These are phyloP conservation scores for Vaccinium vitisidaea DNA, from an alignment of 148 eudicot genomes.

Conservation along the genomic window DNA sequence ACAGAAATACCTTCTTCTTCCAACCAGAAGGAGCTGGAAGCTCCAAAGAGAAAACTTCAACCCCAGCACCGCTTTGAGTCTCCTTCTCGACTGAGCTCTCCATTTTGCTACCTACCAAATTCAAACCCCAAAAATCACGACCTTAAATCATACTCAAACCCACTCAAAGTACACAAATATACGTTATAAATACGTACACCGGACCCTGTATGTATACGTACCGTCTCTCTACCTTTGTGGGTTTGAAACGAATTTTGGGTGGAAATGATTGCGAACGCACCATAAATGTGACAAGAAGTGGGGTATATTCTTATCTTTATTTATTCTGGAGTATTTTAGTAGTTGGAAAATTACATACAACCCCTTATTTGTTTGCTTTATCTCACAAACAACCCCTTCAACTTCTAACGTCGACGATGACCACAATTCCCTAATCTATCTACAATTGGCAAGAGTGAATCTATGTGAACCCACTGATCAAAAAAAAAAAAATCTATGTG, in stretches of 20 bases:
- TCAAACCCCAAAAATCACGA: conserved; percentile 16
- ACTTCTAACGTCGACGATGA: too few species aligned
- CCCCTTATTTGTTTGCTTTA: too few species aligned
- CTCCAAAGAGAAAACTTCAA: conserved; percentile 33
- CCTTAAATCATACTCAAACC: not conserved
- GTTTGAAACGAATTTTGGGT: not conserved
- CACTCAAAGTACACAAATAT: not conserved
- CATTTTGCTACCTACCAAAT: conserved; percentile 46
- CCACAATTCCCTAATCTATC: too few species aligned
- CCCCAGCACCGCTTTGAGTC: conserved; percentile 23
- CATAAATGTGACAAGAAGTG: too few species aligned
- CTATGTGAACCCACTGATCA: too few species aligned
- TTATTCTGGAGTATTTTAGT: too few species aligned
- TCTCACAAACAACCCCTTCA: too few species aligned
- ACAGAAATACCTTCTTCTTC: conserved; percentile 34
- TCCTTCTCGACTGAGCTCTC: conserved; percentile 41
- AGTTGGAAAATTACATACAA: too few species aligned
- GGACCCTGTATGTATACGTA: not conserved
- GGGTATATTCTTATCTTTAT: not conserved
- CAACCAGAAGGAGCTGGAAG: conserved; percentile 52
- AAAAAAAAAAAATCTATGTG: too few species aligned
- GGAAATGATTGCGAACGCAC: too few species aligned
- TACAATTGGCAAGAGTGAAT: too few species aligned
- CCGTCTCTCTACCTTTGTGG: not conserved
- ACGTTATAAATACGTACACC: not conserved